Evolutionary conservation across 1,139 yeast genomes (phyloP).

Genomic region (Pichia sp.): DNA sequence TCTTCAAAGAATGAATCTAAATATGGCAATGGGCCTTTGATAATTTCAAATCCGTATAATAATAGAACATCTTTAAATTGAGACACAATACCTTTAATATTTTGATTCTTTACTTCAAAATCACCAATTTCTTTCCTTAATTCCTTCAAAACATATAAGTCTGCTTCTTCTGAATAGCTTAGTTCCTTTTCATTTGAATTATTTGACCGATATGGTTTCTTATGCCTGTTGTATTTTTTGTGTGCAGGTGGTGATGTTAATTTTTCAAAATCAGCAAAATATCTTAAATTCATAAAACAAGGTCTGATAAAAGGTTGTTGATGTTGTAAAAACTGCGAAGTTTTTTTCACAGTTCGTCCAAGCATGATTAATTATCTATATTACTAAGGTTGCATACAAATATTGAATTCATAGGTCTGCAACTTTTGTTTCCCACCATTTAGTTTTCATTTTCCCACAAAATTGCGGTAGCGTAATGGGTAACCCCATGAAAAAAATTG

Average conservation of each 20-base stretch:
- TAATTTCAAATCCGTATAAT: constrained; percentile 8
- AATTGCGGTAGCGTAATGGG: background rate
- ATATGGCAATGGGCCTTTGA: constrained; percentile 9
- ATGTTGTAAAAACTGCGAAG: background rate
- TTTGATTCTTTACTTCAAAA: constrained; percentile 1
- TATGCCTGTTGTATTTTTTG: background rate
- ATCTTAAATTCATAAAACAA: background rate
- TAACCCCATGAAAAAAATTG: background rate
- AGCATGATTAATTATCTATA: background rate
- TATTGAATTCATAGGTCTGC: background rate
- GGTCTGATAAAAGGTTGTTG: background rate
- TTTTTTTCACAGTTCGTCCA: background rate
- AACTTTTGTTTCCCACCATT: background rate
- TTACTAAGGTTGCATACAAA: too few relatives aligned
- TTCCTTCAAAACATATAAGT: constrained; percentile 6
- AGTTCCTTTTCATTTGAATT: background rate
- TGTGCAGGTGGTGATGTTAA: background rate
- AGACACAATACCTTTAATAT: constrained; percentile 1
- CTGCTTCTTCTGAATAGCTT: constrained; percentile 8
- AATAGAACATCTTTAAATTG: constrained; percentile 6
- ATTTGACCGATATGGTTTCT: background rate
- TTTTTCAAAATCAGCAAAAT: background rate
- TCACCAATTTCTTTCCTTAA: background rate
- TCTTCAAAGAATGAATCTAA: background rate
- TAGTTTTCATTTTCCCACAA: background rate